Evolutionary conservation across 805 yeast genomes (phyloP).

Genomic region (Jamesozyma piceae): DNA sequence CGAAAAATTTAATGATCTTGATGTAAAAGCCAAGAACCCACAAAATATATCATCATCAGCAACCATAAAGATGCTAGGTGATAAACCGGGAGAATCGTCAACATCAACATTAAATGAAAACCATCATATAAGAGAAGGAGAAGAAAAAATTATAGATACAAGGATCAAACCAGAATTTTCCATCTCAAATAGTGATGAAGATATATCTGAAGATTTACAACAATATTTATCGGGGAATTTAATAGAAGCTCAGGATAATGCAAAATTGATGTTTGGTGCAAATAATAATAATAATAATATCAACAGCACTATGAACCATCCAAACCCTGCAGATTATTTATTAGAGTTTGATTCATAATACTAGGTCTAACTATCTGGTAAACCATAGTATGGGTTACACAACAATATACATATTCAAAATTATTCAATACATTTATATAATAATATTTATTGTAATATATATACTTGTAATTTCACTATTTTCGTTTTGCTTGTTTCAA

Average conservation of each 20-base stretch:
- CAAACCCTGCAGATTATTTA: conserved; percentile 24
- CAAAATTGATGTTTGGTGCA: conserved; percentile 22
- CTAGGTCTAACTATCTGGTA: too few relatives aligned
- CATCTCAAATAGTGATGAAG: neutral
- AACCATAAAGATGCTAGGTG: neutral
- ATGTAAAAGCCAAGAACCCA: neutral
- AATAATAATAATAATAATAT: neutral
- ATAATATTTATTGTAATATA: too few relatives aligned
- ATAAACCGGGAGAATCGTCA: neutral
- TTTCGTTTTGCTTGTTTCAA: neutral
- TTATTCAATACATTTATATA: too few relatives aligned
- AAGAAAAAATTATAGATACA: conserved; percentile 23
- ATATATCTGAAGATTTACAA: conserved; percentile 20
- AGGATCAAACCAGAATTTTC: conserved; percentile 12
- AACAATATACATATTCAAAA: too few relatives aligned
- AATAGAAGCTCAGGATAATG: conserved; percentile 28
- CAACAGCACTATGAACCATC: conserved; percentile 3
- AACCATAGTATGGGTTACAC: too few relatives aligned
- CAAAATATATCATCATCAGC: neutral
- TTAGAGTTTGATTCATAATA: conserved; percentile 23
- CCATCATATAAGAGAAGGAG: conserved; percentile 1
- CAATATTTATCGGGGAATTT: conserved; percentile 27
- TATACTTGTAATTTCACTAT: neutral
- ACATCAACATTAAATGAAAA: neutral
- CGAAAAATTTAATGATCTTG: conserved; percentile 4